Evolutionary conservation across 2,329 filamentous ascomycete species (phyloP).

Genomic region (Exophiala oligosperma): DNA sequence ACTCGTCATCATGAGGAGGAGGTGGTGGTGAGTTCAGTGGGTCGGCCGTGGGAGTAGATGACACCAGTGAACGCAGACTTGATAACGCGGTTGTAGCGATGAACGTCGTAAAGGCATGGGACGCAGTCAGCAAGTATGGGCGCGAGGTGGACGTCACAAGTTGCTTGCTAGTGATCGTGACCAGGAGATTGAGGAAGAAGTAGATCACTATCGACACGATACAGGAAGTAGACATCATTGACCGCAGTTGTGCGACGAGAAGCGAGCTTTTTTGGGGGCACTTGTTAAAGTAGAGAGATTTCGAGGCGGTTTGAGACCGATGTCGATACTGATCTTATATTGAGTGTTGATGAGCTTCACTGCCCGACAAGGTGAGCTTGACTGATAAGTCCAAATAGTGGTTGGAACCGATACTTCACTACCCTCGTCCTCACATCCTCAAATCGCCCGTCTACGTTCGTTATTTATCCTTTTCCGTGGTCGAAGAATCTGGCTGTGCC

Average conservation of each 20-base stretch:
- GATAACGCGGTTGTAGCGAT: not conserved
- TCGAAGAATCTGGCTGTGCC: not conserved
- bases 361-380: too few relatives aligned
- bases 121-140: constrained; percentile 17
- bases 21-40: not conserved
- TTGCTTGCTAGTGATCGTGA: constrained; percentile 17
- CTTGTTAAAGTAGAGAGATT: too few relatives aligned
- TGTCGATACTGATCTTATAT: too few relatives aligned
- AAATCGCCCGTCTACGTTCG: not conserved
- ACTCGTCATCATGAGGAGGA: not conserved
- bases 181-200: constrained; percentile 18
- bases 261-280: too few relatives aligned
- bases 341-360: too few relatives aligned
- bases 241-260: too few relatives aligned
- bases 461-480: not conserved
- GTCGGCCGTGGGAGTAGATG: not conserved
- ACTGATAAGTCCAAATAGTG: too few relatives aligned
- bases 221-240: not conserved
- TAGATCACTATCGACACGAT: constrained; percentile 8
- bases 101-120: constrained; percentile 15
- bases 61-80: not conserved
- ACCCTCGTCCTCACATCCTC: too few relatives aligned
- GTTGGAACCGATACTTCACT: too few relatives aligned
- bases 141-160: constrained; percentile 5
- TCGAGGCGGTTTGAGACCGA: too few relatives aligned